These are phyloP conservation scores for Leccinum cinnamomeum DNA, from an alignment of 1,284 basidiomycete genomes.

Conservation along the genomic window DNA sequence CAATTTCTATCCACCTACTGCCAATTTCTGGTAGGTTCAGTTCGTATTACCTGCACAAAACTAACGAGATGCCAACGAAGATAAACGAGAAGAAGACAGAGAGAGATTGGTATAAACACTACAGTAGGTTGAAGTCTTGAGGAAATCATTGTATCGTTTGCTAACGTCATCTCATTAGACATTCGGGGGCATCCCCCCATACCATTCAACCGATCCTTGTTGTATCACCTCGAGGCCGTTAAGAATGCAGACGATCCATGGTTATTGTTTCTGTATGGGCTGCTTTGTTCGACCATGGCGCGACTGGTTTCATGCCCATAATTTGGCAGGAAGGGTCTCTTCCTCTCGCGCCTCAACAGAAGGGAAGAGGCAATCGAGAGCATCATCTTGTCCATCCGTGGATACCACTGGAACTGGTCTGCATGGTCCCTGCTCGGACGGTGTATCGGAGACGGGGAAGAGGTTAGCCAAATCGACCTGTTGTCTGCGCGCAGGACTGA, in stretches of 20 bases:
- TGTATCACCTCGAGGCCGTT: slow-evolving; percentile 61
- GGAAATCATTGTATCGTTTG: not conserved
- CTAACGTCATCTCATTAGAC: slow-evolving; percentile 42
- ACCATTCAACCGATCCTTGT: slow-evolving; percentile 65
- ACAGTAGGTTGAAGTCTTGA: slow-evolving; percentile 49
- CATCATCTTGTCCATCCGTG: slow-evolving; percentile 74
- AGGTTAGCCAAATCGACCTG: slow-evolving; percentile 51
- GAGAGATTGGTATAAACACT: slow-evolving; percentile 71
- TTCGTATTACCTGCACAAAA: not conserved
- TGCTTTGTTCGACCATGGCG: slow-evolving; percentile 5
- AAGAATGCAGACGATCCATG: slow-evolving; percentile 73
- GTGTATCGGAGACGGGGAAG: slow-evolving; percentile 86
- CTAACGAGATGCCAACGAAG: slow-evolving; percentile 35
- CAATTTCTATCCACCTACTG: slow-evolving; percentile 81
- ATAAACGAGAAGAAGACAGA: slow-evolving; percentile 67
- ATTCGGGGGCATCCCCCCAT: slow-evolving; percentile 71
- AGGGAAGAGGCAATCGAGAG: slow-evolving; percentile 87
- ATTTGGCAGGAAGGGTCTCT: slow-evolving; percentile 66
- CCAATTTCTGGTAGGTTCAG: slow-evolving; percentile 74
- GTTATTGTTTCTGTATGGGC: slow-evolving; percentile 73
- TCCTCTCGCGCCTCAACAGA: slow-evolving; percentile 75
- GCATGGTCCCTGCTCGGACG: slow-evolving; percentile 83
- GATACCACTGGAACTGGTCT: slow-evolving; percentile 96
- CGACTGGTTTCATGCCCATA: slow-evolving; percentile 6
- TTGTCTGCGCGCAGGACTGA: slow-evolving; percentile 10